Conservation (phyloP, 2,329 filamentous ascomycete genomes). For the Xylariomycetidae sp. region DNA sequence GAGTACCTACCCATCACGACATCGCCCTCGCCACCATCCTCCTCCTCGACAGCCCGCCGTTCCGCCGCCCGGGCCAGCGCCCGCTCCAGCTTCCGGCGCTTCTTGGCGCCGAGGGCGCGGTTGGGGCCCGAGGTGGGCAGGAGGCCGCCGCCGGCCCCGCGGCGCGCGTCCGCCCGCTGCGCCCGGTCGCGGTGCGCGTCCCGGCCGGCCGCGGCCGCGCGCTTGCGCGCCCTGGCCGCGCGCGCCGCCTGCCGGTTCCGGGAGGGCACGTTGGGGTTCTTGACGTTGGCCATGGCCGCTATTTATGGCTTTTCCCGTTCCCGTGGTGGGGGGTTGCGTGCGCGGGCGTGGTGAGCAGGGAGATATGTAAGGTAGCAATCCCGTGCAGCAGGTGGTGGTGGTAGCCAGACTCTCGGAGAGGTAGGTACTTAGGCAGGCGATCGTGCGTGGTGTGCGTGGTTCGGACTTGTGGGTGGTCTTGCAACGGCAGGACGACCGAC, state of each 20-base stretch:
- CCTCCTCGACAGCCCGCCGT: no score
- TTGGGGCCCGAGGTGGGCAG: slow-evolving; percentile 51
- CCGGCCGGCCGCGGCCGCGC: slow-evolving; percentile 35
- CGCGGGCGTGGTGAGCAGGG: neutral
- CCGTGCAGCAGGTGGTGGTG: no score
- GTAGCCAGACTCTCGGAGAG: no score
- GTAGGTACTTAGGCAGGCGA: no score
- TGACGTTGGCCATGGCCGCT: slow-evolving; percentile 44
- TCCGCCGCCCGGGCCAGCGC: slow-evolving; percentile 45
- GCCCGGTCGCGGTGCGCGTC: slow-evolving; percentile 12
- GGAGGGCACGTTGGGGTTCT: slow-evolving; percentile 52
- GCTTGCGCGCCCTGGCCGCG: slow-evolving; percentile 37
- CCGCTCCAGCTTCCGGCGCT: slow-evolving; percentile 50
- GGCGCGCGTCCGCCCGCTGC: slow-evolving; percentile 26
- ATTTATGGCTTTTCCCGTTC: no score
- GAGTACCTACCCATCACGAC: slow-evolving; percentile 28
- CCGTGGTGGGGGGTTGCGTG: neutral
- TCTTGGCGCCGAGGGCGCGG: slow-evolving; percentile 46
- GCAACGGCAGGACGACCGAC: no score
- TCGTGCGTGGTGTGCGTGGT: no score
- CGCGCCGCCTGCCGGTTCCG: slow-evolving; percentile 42
- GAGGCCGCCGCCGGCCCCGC: slow-evolving; percentile 47
- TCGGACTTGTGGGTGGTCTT: no score
- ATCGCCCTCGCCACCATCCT: slow-evolving; percentile 26
- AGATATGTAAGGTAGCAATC: neutral